phyloP scores from a whole-genome alignment of 169 alveolate species.

The Blepharisma undulans region DNA sequence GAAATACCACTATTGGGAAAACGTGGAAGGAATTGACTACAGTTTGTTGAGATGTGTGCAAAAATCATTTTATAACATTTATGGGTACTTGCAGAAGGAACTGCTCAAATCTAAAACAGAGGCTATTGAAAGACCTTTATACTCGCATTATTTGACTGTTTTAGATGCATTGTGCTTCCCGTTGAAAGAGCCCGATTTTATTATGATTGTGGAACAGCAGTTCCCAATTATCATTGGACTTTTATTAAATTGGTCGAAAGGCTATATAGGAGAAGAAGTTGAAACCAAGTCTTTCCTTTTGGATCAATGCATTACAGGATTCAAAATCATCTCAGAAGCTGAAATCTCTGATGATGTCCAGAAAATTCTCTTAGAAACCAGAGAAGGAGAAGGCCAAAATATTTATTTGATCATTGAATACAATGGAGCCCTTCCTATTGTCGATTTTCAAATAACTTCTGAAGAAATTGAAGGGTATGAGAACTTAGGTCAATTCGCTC shows the following conservation, averaged over 20 bases:
- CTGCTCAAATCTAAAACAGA: background rate
- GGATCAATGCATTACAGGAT: conserved; percentile 21
- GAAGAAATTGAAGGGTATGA: background rate
- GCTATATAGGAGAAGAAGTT: conserved; percentile 29
- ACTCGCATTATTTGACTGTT: conserved; percentile 8
- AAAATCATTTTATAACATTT: conserved; percentile 3
- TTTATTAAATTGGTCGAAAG: conserved; percentile 15
- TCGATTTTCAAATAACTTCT: background rate
- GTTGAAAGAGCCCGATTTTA: background rate
- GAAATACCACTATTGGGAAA: conserved; percentile 30
- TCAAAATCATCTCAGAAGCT: background rate
- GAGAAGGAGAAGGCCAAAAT: background rate
- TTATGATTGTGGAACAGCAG: conserved; percentile 26
- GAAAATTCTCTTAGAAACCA: background rate
- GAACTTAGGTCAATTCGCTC: background rate
- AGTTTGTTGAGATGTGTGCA: conserved; percentile 15
- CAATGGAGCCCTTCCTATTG: background rate
- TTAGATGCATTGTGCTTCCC: conserved; percentile 31
- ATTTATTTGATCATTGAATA: background rate
- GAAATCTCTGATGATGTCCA: background rate
- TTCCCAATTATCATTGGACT: background rate
- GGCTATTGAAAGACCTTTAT: background rate
- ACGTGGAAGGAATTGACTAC: conserved; percentile 38
- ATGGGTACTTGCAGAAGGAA: conserved; percentile 21
- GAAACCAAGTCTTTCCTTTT: background rate